Conservation (phyloP, 2,329 filamentous ascomycete species). For the Grosmannia clavigera region DNA sequence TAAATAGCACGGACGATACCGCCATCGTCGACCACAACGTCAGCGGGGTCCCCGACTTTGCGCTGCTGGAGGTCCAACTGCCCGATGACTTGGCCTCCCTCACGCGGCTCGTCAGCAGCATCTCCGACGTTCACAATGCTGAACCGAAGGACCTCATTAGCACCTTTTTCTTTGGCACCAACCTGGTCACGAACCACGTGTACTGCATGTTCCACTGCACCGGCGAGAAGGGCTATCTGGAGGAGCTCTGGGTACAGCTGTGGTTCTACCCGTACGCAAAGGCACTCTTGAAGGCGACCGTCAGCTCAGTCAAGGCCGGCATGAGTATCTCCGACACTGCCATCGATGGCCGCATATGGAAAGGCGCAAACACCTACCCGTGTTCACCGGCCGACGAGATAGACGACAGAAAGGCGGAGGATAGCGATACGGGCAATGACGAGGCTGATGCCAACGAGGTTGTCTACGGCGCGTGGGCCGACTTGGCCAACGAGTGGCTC, state of each 20-base stretch:
- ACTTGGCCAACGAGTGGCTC: neutral
- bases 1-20: neutral
- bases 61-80: neutral
- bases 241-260: slow-evolving; percentile 1
- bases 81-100: neutral
- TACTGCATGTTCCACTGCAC: slow-evolving; percentile 6
- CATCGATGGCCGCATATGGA: slow-evolving; percentile 1
- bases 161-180: neutral
- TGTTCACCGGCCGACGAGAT: no score
- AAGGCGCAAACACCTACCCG: neutral
- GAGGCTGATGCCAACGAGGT: neutral
- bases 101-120: neutral
- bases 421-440: neutral
- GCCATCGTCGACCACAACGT: neutral
- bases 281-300: neutral
- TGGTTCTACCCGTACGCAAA: slow-evolving; percentile 2
- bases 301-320: neutral
- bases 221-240: slow-evolving; percentile 4
- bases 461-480: slow-evolving; percentile 1
- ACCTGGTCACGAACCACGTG: slow-evolving; percentile 2
- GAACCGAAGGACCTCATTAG: neutral
- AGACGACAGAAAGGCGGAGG: no score
- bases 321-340: neutral
- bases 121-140: neutral
- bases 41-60: neutral